Base-by-base conservation (phyloP, 257 asterid genomes). In the Solanum pinnatisectum region DNA sequence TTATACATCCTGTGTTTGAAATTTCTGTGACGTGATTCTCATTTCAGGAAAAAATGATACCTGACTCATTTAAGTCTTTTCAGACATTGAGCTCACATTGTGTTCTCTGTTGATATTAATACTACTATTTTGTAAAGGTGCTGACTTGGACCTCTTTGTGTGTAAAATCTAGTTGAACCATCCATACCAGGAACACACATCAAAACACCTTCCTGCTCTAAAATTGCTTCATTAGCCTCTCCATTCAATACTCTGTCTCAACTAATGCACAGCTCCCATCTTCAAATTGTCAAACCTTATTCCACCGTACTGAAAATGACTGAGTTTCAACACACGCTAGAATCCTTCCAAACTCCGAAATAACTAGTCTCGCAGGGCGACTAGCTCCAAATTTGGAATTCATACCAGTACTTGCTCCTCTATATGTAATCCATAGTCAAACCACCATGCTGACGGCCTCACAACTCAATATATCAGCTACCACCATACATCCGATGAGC, bases 91-190 rank as follows among this genome's bases (percentile, higher is more conserved):
- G 71, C 44, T 82, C 42, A 13, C 30, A 81, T 10, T 49, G 27
- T 49, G 68, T 49, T 65, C 33, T 65, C 72, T 65, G 16, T 65
- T 65, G 72, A n/a, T 65, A 82, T 6, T 3, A 2, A 0, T 65
- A 65, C 33, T 65, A 65, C 33, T 65, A 2, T 65, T n/a, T 65
- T 20, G 44, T 87, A 39, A 15, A 59, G 39, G 67, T 87, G 30
- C 85, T 89, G 83, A 78, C 49, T 65, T 67, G 12, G 27, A n/a
- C 86, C 72, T 87, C 71, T 89, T 84, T 36, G 83, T 6, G 52
- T 74, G 83, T 37, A 74, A 2, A 68, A 68, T 27, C 5, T 67
- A 67, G 36, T 67, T 16, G 10, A 67, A 5, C 74, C 36, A 67
- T 25, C 9, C 20, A 67, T 27, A 67, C 36, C 35, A 68, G 36